A percentile compares a stretch with the other conserved stretches of the same genome.
phyloP scores from a whole-genome alignment of 2,329 filamentous ascomycete genomes.

The Ascosphaera acerosa region DNA sequence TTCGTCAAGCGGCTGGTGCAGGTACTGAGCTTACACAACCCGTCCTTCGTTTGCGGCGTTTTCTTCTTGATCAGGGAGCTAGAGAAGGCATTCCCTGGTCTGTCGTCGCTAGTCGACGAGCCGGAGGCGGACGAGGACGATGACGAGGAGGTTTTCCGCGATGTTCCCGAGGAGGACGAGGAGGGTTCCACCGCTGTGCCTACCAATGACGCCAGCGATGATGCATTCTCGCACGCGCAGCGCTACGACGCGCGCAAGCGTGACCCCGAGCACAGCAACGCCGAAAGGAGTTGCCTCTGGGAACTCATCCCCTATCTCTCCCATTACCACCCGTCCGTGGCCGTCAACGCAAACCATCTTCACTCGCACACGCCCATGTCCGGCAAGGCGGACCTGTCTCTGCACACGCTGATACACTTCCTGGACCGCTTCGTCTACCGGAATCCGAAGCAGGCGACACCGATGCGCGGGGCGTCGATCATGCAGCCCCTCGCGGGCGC shows the following conservation, averaged over 20 bases:
- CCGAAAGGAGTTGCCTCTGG: constrained; percentile 85
- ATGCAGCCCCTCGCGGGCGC: constrained; percentile 74
- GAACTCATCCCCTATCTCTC: constrained; percentile 51
- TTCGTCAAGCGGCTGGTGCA: constrained; percentile 89
- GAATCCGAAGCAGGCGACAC: constrained; percentile 46
- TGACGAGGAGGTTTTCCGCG: constrained; percentile 40
- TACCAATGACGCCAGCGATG: constrained; percentile 7
- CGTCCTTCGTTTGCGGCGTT: constrained; percentile 79
- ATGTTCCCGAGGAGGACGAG: constrained; percentile 32
- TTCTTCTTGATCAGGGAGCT: constrained; percentile 72
- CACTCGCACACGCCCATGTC: constrained; percentile 44
- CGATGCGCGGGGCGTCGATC: constrained; percentile 57
- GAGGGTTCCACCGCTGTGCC: constrained; percentile 8
- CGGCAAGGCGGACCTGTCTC: constrained; percentile 69
- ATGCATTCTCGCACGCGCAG: constrained; percentile 11
- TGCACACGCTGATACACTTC: constrained; percentile 84
- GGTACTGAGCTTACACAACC: constrained; percentile 65
- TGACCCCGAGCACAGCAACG: constrained; percentile 75
- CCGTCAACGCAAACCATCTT: constrained; percentile 52
- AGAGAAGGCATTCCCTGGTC: constrained; percentile 50
- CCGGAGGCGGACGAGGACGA: constrained; percentile 53
- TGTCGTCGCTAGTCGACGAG: constrained; percentile 53
- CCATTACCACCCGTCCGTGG: constrained; percentile 87
- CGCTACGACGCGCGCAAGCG: constrained; percentile 72
- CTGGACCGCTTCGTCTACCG: constrained; percentile 97